Base-by-base conservation (phyloP, 2,329 filamentous ascomycete species). In the Teratosphaeriaceae sp. region DNA sequence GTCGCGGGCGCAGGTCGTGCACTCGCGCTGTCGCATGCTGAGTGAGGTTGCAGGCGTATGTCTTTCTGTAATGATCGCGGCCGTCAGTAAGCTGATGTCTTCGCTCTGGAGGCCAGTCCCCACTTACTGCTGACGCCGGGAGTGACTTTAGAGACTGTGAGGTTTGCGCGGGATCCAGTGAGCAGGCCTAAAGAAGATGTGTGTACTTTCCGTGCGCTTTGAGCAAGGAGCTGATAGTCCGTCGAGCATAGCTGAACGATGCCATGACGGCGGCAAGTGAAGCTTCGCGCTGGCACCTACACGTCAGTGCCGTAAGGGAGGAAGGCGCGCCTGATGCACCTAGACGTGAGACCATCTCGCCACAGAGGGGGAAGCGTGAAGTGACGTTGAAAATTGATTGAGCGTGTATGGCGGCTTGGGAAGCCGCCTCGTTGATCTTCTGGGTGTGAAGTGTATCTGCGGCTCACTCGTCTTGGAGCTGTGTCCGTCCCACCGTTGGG, bases 1-100 rank as follows among this genome's bases (percentile, higher is more conserved):
- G 8, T 19, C 27, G 8, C 27, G 21, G 11, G 42, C 36, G 37
- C 49, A 49, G 39, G 20, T 45, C 13, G 29, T 23, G 42, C 48
- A 50, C n/a, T 27, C 20, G 7, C 9, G 8, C 9, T 9, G n/a
- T 18, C 9, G 16, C 18, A 9, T 11, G 9, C 7, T 11, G 30
- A 16, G 16, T 34, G 30, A 34, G 9, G 30, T 9, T 34, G 16
- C 9, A 16, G 30, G n/a, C n/a, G n/a, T n/a, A n/a, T n/a, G n/a
- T n/a, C n/a, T n/a, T n/a, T 18, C 16, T 11, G 16, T 18, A 34
- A 34, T 34, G 18, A 16, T 34, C 7, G 7, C 9, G 9, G 9
- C 9, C 9, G 24, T n/a, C n/a, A 8, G 24, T 27, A 27, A n/a
- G 24, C 24, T 27, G 24, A 27, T 8, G 24, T 7, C 9, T 7